A percentile compares a stretch with the other conserved stretches of the same genome.
These are phyloP conservation scores for Sclerotinia spermophila DNA, from an alignment of 2,329 filamentous ascomycete genomes.

Conservation along the genomic window DNA sequence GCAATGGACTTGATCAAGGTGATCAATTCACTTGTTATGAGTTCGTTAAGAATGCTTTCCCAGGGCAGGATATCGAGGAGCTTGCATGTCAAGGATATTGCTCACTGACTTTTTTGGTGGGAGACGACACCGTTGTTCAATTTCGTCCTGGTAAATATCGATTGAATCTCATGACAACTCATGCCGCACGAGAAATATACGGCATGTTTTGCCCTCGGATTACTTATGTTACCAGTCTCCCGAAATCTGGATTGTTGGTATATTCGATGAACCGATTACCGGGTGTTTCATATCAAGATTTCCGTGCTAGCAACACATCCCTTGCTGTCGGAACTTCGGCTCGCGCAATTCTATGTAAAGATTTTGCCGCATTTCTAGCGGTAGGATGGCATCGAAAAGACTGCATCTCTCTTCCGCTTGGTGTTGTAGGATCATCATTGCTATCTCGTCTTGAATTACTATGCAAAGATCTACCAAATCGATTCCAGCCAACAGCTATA, in stretches of 20 bases:
- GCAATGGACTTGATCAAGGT: slow-evolving; percentile 27
- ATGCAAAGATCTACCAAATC: slow-evolving; percentile 38
- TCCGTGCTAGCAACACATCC: slow-evolving; percentile 28
- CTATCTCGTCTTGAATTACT: slow-evolving; percentile 41
- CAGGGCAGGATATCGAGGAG: slow-evolving; percentile 35
- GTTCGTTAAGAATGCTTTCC: slow-evolving; percentile 38
- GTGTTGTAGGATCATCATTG: slow-evolving; percentile 44
- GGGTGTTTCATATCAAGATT: slow-evolving; percentile 40
- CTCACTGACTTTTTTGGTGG: slow-evolving; percentile 47
- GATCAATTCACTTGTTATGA: slow-evolving; percentile 33
- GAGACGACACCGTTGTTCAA: slow-evolving; percentile 43
- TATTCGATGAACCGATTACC: slow-evolving; percentile 44
- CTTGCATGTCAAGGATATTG: slow-evolving; percentile 48
- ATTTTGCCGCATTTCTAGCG: slow-evolving; percentile 44
- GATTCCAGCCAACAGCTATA: slow-evolving; percentile 31
- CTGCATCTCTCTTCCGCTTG: slow-evolving; percentile 21
- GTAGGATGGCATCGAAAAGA: slow-evolving; percentile 37
- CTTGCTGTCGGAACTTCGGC: slow-evolving; percentile 15
- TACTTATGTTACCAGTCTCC: slow-evolving; percentile 39
- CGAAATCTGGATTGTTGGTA: slow-evolving; percentile 32
- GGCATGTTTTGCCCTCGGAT: slow-evolving; percentile 44
- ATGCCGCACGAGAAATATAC: slow-evolving; percentile 41
- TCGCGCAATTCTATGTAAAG: slow-evolving; percentile 39
- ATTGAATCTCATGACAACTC: slow-evolving; percentile 41
- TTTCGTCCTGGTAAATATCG: slow-evolving; percentile 46